Evolutionary conservation across 1,284 basidiomycete genomes (phyloP).

Genomic region (Malassezia globosa): DNA sequence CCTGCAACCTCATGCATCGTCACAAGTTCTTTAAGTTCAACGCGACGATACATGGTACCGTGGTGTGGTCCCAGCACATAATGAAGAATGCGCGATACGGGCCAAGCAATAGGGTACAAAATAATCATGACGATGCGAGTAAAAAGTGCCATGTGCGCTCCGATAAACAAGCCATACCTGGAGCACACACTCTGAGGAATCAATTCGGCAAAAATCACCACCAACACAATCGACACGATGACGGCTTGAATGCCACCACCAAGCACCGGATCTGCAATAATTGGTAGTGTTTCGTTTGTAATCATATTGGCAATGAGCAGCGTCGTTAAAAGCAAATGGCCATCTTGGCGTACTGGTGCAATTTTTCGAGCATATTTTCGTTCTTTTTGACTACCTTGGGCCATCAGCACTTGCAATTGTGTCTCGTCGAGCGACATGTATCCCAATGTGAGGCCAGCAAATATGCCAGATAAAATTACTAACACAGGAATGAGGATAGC

Average conservation of each 20-base stretch:
- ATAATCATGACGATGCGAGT: conserved; percentile 41
- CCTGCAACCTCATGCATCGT: conserved; percentile 59
- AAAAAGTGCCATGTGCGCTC: conserved; percentile 43
- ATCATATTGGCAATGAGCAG: conserved; percentile 46
- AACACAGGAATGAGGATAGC: conserved; percentile 53
- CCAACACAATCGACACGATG: conserved; percentile 39
- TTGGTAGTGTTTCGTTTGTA: conserved; percentile 58
- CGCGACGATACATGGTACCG: conserved; percentile 43
- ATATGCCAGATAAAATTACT: conserved; percentile 54
- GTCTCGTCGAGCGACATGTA: conserved; percentile 91
- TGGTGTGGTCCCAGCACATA: conserved; percentile 45
- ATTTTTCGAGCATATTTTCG: conserved; percentile 70
- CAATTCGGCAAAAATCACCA: conserved; percentile 68
- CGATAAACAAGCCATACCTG: conserved; percentile 46
- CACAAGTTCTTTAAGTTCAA: conserved; percentile 63
- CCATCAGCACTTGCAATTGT: conserved; percentile 71
- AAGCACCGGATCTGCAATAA: conserved; percentile 75
- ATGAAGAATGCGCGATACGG: conserved; percentile 46
- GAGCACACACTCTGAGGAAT: conserved; percentile 59
- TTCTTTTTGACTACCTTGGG: conserved; percentile 71
- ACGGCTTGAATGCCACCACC: conserved; percentile 67
- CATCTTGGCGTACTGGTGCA: conserved; percentile 63
- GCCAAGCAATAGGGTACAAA: conserved; percentile 46
- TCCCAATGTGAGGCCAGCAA: conserved; percentile 68
- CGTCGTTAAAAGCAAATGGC: conserved; percentile 42